Base-by-base conservation (phyloP, 148 eudicot species). In the Amaranthus hypochondriacus region DNA sequence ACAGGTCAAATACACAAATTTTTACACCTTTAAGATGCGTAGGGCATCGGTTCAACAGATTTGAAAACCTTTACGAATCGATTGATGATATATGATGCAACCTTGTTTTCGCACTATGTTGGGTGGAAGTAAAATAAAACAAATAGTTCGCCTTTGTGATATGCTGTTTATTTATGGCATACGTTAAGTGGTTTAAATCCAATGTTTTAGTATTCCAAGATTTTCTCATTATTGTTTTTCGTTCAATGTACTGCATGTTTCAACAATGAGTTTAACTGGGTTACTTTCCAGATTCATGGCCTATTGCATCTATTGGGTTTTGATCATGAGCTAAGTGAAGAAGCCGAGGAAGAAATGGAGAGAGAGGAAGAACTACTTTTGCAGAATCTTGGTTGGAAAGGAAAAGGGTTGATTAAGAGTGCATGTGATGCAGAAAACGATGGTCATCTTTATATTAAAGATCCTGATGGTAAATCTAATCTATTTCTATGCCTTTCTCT, bases 261-360 rank as follows among this genome's bases (percentile, higher is more conserved):
- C 43, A 56, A 49, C 10, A 15, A 57, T 71, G 58, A 65, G 43
- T 63, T 44, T 48, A 50, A 62, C 65, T 55, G 44, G 28, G 74
- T 5, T 12, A 4, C 8, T 39, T 48, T 72, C 68, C 86, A 90
- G 98, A 90, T 94, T 81, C 98, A 89, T 84, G 98, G 98, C 56
- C 81, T 91, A 74, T 78, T 94, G 64, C 98, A 92, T 85, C 93
- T 94, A 74, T 72, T 94, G 84, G 97, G 97, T 66, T 94, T 87
- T 76, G 97, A 94, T 88, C 98, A 94, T 75, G 97, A 94, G 86
- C 64, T 92, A 53, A 87, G 97, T 77, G 93, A 88, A 44, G 96
- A 94, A 78, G 98, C 97, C 66, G 96, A 92, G 83, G 80, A 82
- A 68, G 98, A 91, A 84, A 94, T 94, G 97, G 93, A 94, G 77